These are phyloP conservation scores for Plicaturopsis crispa DNA, from an alignment of 768 basidiomycete genomes.

Conservation along the genomic window DNA sequence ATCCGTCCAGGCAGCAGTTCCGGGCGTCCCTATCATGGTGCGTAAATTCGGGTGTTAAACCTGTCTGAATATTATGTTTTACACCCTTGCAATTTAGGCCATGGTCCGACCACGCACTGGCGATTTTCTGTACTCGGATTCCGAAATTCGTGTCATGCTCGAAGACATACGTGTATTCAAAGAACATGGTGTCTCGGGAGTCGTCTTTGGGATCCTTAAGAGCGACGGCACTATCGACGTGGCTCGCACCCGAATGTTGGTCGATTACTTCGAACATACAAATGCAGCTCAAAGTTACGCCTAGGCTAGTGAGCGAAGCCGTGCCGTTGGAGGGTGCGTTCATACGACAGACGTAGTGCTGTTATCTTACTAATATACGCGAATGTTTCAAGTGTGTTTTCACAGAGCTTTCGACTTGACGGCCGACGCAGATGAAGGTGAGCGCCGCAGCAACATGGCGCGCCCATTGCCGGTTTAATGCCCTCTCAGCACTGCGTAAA, in stretches of 20 bases:
- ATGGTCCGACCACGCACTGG: constrained; percentile 80
- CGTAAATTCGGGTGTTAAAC: constrained; percentile 5
- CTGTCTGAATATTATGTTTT: background rate
- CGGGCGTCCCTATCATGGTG: constrained; percentile 63
- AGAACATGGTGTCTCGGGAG: constrained; percentile 46
- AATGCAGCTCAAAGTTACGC: background rate
- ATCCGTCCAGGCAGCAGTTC: constrained; percentile 40
- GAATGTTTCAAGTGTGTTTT: constrained; percentile 50
- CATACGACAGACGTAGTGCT: background rate
- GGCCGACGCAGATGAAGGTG: constrained; percentile 44
- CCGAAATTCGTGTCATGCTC: constrained; percentile 66
- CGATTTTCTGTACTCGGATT: constrained; percentile 66
- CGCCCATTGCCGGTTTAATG: too few relatives aligned
- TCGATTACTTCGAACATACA: constrained; percentile 6
- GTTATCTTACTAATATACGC: background rate
- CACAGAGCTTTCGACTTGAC: constrained; percentile 79
- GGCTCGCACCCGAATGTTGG: constrained; percentile 46
- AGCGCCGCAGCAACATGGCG: too few relatives aligned
- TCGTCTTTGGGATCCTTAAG: constrained; percentile 62
- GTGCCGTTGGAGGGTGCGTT: constrained; percentile 52
- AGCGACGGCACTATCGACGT: constrained; percentile 53
- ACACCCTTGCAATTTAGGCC: constrained; percentile 31
- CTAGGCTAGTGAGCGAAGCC: constrained; percentile 50
- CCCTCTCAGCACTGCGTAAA: too few relatives aligned
- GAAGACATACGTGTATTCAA: constrained; percentile 65